phyloP scores from a whole-genome alignment of 306 rosid species.

The Bauhinia variegata region DNA sequence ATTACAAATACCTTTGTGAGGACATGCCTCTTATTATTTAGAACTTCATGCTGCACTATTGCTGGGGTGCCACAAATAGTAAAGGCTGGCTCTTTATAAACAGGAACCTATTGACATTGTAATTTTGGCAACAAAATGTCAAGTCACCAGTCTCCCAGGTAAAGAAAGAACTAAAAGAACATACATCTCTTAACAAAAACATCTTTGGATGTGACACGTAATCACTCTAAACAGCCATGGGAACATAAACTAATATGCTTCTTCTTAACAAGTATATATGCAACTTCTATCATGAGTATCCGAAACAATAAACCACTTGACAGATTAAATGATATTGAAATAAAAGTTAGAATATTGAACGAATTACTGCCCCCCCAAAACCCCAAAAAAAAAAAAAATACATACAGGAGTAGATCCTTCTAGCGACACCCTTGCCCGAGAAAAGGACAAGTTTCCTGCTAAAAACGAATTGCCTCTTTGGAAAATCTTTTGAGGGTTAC shows the following conservation, averaged over 20 bases:
- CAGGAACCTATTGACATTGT: constrained; percentile 67
- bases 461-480: constrained; percentile 86
- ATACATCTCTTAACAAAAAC: constrained; percentile 31
- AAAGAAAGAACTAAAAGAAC: constrained; percentile 34
- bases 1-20: constrained; percentile 79
- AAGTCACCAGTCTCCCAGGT: constrained; percentile 27
- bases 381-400: constrained; percentile 28
- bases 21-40: constrained; percentile 93
- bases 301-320: constrained; percentile 18
- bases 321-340: not conserved
- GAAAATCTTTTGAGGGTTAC: constrained; percentile 80
- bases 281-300: constrained; percentile 28
- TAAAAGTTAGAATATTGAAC: constrained; percentile 13
- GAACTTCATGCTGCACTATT: constrained; percentile 87
- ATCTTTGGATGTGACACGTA: constrained; percentile 28
- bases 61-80: constrained; percentile 86
- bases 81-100: constrained; percentile 77
- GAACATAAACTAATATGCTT: constrained; percentile 22
- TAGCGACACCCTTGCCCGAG: constrained; percentile 91
- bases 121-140: constrained; percentile 36
- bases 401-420: constrained; percentile 95
- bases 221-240: constrained; percentile 1
- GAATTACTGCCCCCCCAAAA: too few species aligned
- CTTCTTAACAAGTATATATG: constrained; percentile 23
- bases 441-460: constrained; percentile 95